Evolutionary conservation across 345 rosid species (phyloP).

Genomic region (Eucalyptus lansdowneana): DNA sequence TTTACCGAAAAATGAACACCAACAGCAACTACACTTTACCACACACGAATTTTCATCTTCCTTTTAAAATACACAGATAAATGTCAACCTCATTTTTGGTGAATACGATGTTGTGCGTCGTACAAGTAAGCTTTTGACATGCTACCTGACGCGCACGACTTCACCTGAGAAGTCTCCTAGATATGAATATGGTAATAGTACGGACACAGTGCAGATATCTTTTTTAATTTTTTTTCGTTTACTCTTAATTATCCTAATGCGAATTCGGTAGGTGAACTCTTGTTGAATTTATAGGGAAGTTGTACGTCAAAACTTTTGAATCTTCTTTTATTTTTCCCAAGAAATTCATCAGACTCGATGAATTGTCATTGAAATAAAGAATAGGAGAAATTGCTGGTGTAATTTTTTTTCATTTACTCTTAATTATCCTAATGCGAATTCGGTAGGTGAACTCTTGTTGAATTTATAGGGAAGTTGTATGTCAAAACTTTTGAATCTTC

Average conservation of each 20-base stretch:
- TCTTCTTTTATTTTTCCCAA: neutral
- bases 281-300: neutral
- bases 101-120: neutral
- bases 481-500: neutral
- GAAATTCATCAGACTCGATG: neutral
- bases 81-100: neutral
- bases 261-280: neutral
- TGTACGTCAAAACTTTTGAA: neutral
- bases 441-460: neutral
- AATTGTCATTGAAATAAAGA: neutral
- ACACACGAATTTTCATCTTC: neutral
- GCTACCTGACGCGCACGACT: neutral
- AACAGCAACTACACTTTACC: neutral
- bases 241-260: neutral
- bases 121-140: neutral
- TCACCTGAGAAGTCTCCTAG: neutral
- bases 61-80: neutral
- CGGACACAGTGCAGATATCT: neutral
- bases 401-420: neutral
- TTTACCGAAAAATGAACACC: neutral
- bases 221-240: too few relatives aligned
- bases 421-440: neutral
- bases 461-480: neutral
- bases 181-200: neutral
- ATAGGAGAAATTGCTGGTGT: too few relatives aligned